Conservation (phyloP, 1,284 basidiomycete species). For the Stereum hirsutum region DNA sequence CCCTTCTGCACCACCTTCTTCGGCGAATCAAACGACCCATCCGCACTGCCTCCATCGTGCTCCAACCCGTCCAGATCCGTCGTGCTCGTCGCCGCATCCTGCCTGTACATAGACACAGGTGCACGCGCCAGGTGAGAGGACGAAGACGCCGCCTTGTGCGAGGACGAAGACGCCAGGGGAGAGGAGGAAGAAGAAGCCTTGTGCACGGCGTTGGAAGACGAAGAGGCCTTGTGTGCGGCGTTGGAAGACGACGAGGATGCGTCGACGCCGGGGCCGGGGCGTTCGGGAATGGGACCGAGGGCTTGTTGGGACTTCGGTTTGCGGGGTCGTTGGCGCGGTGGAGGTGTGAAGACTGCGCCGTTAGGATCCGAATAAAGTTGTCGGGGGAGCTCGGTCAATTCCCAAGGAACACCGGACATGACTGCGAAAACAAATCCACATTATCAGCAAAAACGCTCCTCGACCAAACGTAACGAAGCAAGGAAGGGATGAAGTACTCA, state of each 20-base stretch:
- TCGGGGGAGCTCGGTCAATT: conserved; percentile 55
- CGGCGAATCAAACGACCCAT: conserved; percentile 34
- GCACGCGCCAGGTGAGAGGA: conserved; percentile 26
- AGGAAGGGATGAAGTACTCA: conserved; percentile 30
- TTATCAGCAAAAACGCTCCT: no score
- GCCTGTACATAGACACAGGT: conserved; percentile 26
- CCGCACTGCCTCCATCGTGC: conserved; percentile 27
- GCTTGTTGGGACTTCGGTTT: conserved; percentile 54
- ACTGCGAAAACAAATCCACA: conserved; percentile 30
- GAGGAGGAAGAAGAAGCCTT: no score
- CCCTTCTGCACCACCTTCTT: conserved; percentile 73
- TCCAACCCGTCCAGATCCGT: conserved; percentile 41
- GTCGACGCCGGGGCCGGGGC: no score
- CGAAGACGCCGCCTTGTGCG: conserved; percentile 26
- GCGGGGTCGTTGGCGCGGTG: conserved; percentile 55
- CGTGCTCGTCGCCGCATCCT: conserved; percentile 59
- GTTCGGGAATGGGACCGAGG: conserved; percentile 69
- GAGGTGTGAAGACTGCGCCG: conserved; percentile 51
- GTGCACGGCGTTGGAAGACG: no score
- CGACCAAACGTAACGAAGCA: background rate
- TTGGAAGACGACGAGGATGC: no score
- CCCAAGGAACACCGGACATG: conserved; percentile 69
- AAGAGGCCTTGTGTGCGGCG: no score
- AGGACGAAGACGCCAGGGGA: conserved; percentile 19
- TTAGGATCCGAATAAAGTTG: conserved; percentile 50